Evolutionary conservation across 805 yeast species (phyloP), one percentile per base, ranked within the genome.

Genomic region (Wickerhamomyces chambardii): DNA sequence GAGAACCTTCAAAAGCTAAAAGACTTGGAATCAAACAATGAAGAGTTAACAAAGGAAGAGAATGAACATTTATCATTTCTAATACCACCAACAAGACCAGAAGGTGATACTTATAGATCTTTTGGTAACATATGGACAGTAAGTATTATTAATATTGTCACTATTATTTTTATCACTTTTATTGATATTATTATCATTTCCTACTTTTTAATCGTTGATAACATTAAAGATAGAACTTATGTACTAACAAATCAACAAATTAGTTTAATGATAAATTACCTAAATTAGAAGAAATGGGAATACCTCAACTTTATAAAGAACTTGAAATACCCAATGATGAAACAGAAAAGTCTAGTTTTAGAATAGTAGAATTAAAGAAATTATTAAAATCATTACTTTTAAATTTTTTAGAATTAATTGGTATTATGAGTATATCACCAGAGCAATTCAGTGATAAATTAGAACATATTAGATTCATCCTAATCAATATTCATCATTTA

Each of bases 91-190:
- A 45, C 51, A 14, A 66, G 66, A 32, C 92, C 92, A 1, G 50
- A 56, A n/a, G 70, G 73, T 5, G 68, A 70, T 8, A 73, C 75
- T 22, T 90, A 90, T 53, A 61, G 95, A 31, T 84, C 90, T 1
- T 92, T 87, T 58, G 98, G 98, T 6, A 83, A 81, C 44, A 62
- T 85, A 15, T 90, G 98, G 98, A 80, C 83, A 42, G 61, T 65
- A 15, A 53, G 42, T 37, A 33, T 10, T 12, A 6, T 7, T 10
- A n/a, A 11, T 16, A 14, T 16, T 25, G 15, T 12, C 11, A 10
- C 22, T 6, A 6, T 19, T 19, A 8, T 19, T 19, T 19, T 19
- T 19, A 19, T n/a, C 27, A n/a, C n/a, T n/a, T n/a, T n/a, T n/a
- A n/a, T n/a, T n/a, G n/a, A n/a, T n/a, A n/a, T n/a, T n/a, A n/a